Evolutionary conservation across 1,284 basidiomycete species (phyloP).

Genomic region (Puccinia horiana): DNA sequence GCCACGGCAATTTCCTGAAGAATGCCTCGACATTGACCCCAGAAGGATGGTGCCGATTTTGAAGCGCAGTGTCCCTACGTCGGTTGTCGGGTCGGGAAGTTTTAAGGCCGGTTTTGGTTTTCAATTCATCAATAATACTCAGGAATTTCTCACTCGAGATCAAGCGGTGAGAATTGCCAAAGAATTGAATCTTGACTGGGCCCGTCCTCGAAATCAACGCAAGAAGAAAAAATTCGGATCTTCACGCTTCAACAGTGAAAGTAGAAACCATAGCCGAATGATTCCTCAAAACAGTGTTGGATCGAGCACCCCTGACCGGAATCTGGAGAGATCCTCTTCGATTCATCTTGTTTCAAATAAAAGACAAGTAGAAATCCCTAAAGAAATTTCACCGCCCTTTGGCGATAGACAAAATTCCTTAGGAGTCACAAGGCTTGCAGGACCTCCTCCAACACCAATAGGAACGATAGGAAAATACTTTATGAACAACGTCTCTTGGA

Average conservation of each 20-base stretch:
- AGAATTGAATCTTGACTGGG: background rate
- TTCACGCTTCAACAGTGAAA: too few relatives aligned
- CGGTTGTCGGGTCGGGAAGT: slow-evolving; percentile 33
- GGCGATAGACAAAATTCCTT: background rate
- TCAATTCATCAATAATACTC: slow-evolving; percentile 23
- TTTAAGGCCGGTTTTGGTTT: slow-evolving; percentile 38
- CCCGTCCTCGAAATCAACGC: too few relatives aligned
- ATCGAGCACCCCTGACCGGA: too few relatives aligned
- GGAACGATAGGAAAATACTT: slow-evolving; percentile 29
- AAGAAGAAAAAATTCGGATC: background rate
- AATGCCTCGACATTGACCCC: slow-evolving; percentile 38
- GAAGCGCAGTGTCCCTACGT: slow-evolving; percentile 25
- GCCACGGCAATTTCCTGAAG: slow-evolving; percentile 21
- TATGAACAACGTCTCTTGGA: slow-evolving; percentile 39
- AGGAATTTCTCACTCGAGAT: slow-evolving; percentile 5
- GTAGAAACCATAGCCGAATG: too few relatives aligned
- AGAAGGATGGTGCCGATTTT: slow-evolving; percentile 27
- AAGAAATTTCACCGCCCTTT: background rate
- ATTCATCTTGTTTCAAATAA: background rate
- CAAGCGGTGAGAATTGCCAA: background rate
- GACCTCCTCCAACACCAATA: slow-evolving; percentile 35
- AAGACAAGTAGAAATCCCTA: background rate
- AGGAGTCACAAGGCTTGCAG: slow-evolving; percentile 8
- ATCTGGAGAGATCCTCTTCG: too few relatives aligned
- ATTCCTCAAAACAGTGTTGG: too few relatives aligned